These are phyloP conservation scores for Scutellaria barbata DNA, from an alignment of 257 asterid genomes.

Conservation along the genomic window DNA sequence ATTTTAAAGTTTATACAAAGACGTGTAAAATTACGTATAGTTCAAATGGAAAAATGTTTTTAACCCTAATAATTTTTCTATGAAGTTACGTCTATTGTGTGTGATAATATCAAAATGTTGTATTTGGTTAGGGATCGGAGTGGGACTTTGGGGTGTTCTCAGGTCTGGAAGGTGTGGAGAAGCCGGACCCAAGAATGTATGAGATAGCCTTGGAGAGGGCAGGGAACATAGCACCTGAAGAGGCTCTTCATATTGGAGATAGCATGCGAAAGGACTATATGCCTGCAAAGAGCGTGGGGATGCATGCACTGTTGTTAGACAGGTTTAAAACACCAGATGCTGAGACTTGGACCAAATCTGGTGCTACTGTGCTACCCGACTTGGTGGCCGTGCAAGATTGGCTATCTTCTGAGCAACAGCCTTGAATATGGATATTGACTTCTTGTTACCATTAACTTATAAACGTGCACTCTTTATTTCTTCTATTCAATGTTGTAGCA, in stretches of 20 bases:
- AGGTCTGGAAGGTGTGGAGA: constrained; percentile 91
- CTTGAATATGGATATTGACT: constrained; percentile 15
- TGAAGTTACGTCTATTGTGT: neutral
- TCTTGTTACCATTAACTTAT: constrained; percentile 29
- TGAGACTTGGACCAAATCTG: constrained; percentile 75
- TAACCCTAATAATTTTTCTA: too few relatives aligned
- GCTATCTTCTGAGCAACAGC: constrained; percentile 56
- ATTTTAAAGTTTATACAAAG: too few relatives aligned
- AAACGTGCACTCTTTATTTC: neutral
- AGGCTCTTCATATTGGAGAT: constrained; percentile 91
- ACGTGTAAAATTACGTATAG: too few relatives aligned
- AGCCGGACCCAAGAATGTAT: constrained; percentile 81
- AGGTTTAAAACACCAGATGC: constrained; percentile 81
- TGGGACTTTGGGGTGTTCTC: constrained; percentile 99
- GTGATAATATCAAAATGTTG: constrained; percentile 12
- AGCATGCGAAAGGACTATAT: constrained; percentile 82
- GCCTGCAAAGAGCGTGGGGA: constrained; percentile 83
- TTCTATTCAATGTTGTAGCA: constrained; percentile 17
- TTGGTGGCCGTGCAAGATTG: constrained; percentile 71
- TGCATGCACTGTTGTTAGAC: constrained; percentile 81
- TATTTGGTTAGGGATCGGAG: constrained; percentile 75
- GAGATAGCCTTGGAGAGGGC: constrained; percentile 88
- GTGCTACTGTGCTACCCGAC: constrained; percentile 81
- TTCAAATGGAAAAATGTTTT: too few relatives aligned
- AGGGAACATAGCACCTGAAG: constrained; percentile 75